phyloP scores from a whole-genome alignment of 169 alveolate genomes.

The Fabrea salina region DNA sequence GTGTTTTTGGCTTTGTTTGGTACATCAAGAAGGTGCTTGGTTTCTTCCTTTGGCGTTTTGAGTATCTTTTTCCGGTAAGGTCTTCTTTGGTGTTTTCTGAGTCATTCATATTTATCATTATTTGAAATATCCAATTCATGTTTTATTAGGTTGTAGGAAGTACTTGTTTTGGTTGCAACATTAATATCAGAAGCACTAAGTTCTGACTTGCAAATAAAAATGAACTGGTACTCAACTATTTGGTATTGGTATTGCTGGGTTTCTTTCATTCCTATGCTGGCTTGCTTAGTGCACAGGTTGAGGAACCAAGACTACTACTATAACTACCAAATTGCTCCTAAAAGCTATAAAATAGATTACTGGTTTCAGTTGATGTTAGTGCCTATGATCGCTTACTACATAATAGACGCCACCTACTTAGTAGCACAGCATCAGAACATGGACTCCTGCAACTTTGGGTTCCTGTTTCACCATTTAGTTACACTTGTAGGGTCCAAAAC shows the following conservation, averaged over 20 bases:
- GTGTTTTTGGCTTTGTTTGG: no score
- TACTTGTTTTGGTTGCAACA: no score
- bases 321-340: background rate
- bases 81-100: no score
- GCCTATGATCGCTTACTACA: background rate
- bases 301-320: background rate
- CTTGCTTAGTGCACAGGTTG: background rate
- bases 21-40: no score
- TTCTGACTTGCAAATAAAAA: slow-evolving; percentile 17
- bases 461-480: slow-evolving; percentile 4
- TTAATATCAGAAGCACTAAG: no score
- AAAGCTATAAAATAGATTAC: background rate
- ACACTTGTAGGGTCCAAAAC: background rate
- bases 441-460: slow-evolving; percentile 30
- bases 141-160: no score
- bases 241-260: background rate
- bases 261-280: slow-evolving; percentile 10
- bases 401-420: background rate
- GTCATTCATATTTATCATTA: no score
- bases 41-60: no score
- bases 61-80: no score
- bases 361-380: background rate
- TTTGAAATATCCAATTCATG: no score
- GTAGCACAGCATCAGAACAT: background rate
- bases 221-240: slow-evolving; percentile 22